Evolutionary conservation across 306 rosid genomes (phyloP).

Genomic region (Quercus berberidifolia): DNA sequence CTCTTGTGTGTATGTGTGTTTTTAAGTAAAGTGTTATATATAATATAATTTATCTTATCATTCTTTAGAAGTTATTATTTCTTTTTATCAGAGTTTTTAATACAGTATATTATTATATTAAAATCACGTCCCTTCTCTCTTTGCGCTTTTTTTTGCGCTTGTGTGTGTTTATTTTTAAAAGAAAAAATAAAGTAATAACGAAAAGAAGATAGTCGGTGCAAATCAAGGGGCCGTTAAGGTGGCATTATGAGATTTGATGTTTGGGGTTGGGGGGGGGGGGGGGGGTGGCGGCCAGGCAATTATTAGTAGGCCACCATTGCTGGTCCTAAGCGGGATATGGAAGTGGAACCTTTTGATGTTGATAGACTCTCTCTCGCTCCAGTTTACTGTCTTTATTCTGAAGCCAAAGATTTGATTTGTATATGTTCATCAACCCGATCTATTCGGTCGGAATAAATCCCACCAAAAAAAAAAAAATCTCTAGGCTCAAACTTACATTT

Average conservation of each 20-base stretch:
- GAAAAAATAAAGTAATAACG: not conserved
- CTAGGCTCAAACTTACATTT: not conserved
- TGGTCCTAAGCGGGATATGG: constrained; percentile 49
- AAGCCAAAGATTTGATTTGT: constrained; percentile 33
- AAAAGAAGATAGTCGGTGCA: constrained; percentile 30
- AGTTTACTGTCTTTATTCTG: constrained; percentile 14
- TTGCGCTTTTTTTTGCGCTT: too few species aligned
- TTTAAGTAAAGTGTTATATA: too few species aligned
- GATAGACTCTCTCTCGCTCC: constrained; percentile 27
- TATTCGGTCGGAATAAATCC: constrained; percentile 76
- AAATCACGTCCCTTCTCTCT: too few species aligned
- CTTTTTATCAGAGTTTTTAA: too few species aligned
- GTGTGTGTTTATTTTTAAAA: too few species aligned
- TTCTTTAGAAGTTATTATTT: too few species aligned
- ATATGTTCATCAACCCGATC: constrained; percentile 33
- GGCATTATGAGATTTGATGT: constrained; percentile 41
- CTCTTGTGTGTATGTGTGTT: too few species aligned
- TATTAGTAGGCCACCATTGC: constrained; percentile 53
- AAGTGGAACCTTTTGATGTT: constrained; percentile 35
- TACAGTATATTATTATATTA: too few species aligned
- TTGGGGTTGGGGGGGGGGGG: too few species aligned
- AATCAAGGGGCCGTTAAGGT: constrained; percentile 31
- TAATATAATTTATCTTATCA: too few species aligned
- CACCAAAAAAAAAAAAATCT: constrained; percentile 34
- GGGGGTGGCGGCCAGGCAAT: constrained; percentile 23